phyloP scores from a whole-genome alignment of 106 monocot species.

The Posidonia australis region DNA sequence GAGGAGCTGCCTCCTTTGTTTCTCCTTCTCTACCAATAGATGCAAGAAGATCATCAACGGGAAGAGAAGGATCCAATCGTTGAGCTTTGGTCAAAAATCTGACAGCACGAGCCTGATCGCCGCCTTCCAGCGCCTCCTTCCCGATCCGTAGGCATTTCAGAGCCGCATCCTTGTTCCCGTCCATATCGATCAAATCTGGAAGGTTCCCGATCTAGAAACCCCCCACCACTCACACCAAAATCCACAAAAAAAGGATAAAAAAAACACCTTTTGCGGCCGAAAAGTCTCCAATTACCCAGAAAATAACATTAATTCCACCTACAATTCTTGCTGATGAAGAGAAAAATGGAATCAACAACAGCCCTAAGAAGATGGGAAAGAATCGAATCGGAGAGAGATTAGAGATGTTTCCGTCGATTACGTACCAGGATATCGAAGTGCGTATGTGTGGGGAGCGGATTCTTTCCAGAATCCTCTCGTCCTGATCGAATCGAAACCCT shows the following conservation, averaged over 20 bases:
- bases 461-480: too few relatives aligned
- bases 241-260: neutral
- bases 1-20: neutral
- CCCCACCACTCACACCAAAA: neutral
- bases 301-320: neutral
- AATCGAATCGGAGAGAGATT: too few relatives aligned
- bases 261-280: neutral
- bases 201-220: neutral
- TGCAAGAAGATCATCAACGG: slow-evolving; percentile 54
- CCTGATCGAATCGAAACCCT: too few relatives aligned
- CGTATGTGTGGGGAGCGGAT: too few relatives aligned
- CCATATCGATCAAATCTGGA: slow-evolving; percentile 31
- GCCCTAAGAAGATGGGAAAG: too few relatives aligned
- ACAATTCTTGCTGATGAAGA: neutral
- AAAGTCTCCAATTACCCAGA: neutral
- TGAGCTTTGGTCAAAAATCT: slow-evolving; percentile 76
- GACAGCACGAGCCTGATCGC: slow-evolving; percentile 53
- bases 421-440: too few relatives aligned
- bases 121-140: slow-evolving; percentile 51
- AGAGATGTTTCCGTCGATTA: too few relatives aligned
- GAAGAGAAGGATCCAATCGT: slow-evolving; percentile 74
- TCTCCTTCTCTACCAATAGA: neutral
- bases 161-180: slow-evolving; percentile 96
- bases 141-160: slow-evolving; percentile 67
- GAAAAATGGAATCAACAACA: neutral